Base-by-base conservation (phyloP, 2,329 filamentous ascomycete species). In the Paecilomyces dactylethromorphus region DNA sequence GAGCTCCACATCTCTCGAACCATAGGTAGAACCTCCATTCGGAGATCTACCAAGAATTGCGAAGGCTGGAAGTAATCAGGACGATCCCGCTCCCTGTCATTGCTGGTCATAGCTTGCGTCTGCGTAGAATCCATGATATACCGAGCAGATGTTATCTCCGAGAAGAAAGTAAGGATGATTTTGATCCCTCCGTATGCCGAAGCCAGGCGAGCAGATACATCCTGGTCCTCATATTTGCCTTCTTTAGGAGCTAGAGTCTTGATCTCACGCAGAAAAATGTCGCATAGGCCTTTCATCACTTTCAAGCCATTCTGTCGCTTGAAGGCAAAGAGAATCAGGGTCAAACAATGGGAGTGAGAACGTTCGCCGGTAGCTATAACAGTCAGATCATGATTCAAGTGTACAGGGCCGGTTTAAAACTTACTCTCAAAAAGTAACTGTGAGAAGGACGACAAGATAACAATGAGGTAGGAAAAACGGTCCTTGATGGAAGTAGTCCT, bases 11-110 rank as follows among this genome's bases (percentile, higher is more conserved):
- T 83, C 53, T 87, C 83, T 58, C 84, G 83, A 49, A 94, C 83
- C 53, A 88, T 84, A 0, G 92, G 90, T 13, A 97, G 77, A 26
- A 97, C 85, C 26, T 87, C 85, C 75, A 89, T 86, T 50, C 94
- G 88, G 50, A 97, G 76, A 71, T 97, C 93, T 5, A 97, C 86
- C 13, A 97, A 79, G 58, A 97, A 89, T 66, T 97, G 93, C 1
- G 84, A 80, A 13, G 86, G 82, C 10, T 81, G 77, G 71, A 90
- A 90, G 66, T 82, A 84, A 65, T 88, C 84, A 10, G 82, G 73
- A 29, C 81, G 78, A 55, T 81, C 79, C 35, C 82, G 76, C 54
- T 87, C 83, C 52, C 81, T 78, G 10, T 86, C 82, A 58, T 75
- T 78, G 51, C 71, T 74, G 59, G 78, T 77, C 71, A 86, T 78